These are phyloP conservation scores for Clavariopsis aquatica DNA, from an alignment of 495 filamentous ascomycete species.

Conservation along the genomic window DNA sequence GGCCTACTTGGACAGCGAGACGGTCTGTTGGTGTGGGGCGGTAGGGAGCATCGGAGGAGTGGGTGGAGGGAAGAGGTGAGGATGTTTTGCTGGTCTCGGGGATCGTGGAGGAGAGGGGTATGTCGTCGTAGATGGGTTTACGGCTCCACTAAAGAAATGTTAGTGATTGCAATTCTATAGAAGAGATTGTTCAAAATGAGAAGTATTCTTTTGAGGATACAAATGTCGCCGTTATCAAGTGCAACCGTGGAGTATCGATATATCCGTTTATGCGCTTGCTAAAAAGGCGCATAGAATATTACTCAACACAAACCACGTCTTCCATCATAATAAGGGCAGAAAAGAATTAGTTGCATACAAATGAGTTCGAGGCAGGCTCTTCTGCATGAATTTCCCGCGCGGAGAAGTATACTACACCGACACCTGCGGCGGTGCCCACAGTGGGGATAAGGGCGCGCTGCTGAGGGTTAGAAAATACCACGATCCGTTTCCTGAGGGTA, in stretches of 20 bases:
- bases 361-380: constrained; percentile 44
- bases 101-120: constrained; percentile 38
- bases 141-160: constrained; percentile 45
- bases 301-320: no score
- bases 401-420: constrained; percentile 57
- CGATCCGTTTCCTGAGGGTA: constrained; percentile 28
- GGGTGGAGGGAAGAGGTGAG: constrained; percentile 22
- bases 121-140: constrained; percentile 88
- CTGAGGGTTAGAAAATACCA: background rate
- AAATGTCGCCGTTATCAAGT: no score
- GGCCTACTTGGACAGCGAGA: constrained; percentile 78
- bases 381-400: constrained; percentile 60
- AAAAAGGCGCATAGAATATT: no score
- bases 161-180: no score
- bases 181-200: no score
- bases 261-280: background rate
- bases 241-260: constrained; percentile 34
- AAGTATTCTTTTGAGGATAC: no score
- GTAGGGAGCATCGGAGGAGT: constrained; percentile 42
- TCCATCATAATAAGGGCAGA: background rate
- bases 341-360: constrained; percentile 5
- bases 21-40: constrained; percentile 86
- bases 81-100: constrained; percentile 37
- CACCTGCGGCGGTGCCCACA: constrained; percentile 54
- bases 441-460: constrained; percentile 61